A percentile compares a stretch with the other conserved stretches of the same genome.
These are phyloP conservation scores for Trichoderma reesei DNA, from an alignment of 495 filamentous ascomycete species.

Conservation along the genomic window DNA sequence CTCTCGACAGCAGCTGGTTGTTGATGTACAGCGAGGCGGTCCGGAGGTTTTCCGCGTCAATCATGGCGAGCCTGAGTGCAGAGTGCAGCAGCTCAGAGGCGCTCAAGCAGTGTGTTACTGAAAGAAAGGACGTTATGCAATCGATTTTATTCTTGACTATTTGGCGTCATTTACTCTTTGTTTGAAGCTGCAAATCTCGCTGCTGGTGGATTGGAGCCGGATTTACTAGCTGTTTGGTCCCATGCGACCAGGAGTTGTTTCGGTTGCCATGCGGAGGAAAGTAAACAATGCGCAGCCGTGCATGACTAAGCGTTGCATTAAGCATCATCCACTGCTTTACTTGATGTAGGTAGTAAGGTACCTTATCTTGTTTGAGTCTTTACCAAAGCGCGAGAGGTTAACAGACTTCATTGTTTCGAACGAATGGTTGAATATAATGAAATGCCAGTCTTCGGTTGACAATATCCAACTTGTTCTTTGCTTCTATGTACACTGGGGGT, in stretches of 20 bases:
- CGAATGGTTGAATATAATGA: too few relatives aligned
- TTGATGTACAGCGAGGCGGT: constrained; percentile 94
- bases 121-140: neutral
- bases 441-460: too few relatives aligned
- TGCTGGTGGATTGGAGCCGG: neutral
- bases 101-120: neutral
- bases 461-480: neutral
- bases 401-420: too few relatives aligned
- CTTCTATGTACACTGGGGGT: neutral
- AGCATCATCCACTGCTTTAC: neutral
- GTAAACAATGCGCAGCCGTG: constrained; percentile 3
- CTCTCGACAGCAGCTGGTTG: constrained; percentile 83
- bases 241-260: neutral
- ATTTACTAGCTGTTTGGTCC: too few relatives aligned
- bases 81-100: neutral
- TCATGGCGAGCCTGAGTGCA: constrained; percentile 28
- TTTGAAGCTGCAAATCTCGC: neutral
- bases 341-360: neutral
- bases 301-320: constrained; percentile 1
- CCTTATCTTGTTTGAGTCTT: too few relatives aligned
- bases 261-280: constrained; percentile 8
- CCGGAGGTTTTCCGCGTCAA: constrained; percentile 72
- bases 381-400: too few relatives aligned
- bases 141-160: neutral
- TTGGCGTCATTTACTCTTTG: neutral